Evolutionary conservation across 2,329 filamentous ascomycete species (phyloP).

Genomic region (Alternaria metachromatica): DNA sequence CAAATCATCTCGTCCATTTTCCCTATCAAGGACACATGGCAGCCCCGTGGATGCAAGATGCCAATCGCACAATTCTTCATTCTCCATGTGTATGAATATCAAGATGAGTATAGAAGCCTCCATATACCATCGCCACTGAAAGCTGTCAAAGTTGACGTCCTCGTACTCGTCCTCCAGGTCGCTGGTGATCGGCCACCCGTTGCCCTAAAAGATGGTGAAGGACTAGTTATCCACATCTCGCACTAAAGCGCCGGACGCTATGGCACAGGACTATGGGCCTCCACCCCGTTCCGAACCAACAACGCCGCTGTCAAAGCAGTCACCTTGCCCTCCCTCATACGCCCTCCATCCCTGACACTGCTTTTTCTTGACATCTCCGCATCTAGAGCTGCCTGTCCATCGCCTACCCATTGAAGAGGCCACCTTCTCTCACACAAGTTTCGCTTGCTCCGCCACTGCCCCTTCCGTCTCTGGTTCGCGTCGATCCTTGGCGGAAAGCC

Average conservation of each 20-base stretch:
- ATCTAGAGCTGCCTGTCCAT: not conserved
- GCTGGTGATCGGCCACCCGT: slow-evolving; percentile 16
- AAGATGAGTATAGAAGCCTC: not conserved
- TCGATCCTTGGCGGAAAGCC: slow-evolving; percentile 13
- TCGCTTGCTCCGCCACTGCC: not conserved
- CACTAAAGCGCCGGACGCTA: slow-evolving; percentile 13
- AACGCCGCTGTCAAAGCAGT: slow-evolving; percentile 16
- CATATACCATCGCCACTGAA: not conserved
- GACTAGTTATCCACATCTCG: slow-evolving; percentile 5
- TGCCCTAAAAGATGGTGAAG: slow-evolving; percentile 15
- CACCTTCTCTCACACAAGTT: not conserved
- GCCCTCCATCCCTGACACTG: slow-evolving; percentile 3
- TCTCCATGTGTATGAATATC: not conserved
- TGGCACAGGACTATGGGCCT: slow-evolving; percentile 6
- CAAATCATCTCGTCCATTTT: not conserved
- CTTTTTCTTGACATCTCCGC: not conserved
- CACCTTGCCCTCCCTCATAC: slow-evolving; percentile 2
- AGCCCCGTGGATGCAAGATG: not conserved
- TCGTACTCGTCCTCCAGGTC: not conserved
- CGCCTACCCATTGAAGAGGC: not conserved
- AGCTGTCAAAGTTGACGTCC: not conserved
- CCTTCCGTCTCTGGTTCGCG: slow-evolving; percentile 1
- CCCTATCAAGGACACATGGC: slow-evolving; percentile 1
- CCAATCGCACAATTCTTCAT: not conserved
- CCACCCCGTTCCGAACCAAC: slow-evolving; percentile 14